These are phyloP conservation scores for Solanum hybrid DNA, from an alignment of 305 asterid genomes.

Conservation along the genomic window DNA sequence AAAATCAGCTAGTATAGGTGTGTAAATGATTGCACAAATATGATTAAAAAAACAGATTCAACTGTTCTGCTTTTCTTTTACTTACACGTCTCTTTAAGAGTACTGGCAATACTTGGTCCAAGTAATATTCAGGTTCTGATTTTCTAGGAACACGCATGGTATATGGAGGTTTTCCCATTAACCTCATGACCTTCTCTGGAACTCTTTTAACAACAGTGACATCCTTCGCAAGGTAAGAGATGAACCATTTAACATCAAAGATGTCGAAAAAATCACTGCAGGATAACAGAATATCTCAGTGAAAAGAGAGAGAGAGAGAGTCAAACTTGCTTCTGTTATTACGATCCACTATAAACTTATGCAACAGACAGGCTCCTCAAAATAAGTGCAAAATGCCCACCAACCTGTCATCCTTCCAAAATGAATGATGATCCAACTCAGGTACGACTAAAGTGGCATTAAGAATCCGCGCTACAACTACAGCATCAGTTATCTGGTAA, in stretches of 20 bases:
- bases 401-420: conserved; percentile 98
- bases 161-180: conserved; percentile 96
- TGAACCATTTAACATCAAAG: conserved; percentile 96
- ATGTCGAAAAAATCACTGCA: conserved; percentile 90
- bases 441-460: conserved; percentile 97
- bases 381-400: conserved; percentile 18
- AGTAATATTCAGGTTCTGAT: conserved; percentile 95
- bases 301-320: not conserved
- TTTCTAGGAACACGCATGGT: conserved; percentile 99
- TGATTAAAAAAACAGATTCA: not conserved
- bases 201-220: conserved; percentile 85
- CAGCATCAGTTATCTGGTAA: conserved; percentile 97
- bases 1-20: not conserved
- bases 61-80: not conserved
- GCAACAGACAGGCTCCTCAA: not conserved
- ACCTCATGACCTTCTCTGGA: conserved; percentile 91
- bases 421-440: conserved; percentile 95
- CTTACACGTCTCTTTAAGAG: conserved; percentile 86
- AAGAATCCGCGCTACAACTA: conserved; percentile 90
- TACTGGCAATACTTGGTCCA: conserved; percentile 91
- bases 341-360: not conserved
- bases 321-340: not conserved
- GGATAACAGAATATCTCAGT: conserved; percentile 3
- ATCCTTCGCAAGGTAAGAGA: conserved; percentile 88
- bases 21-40: not conserved